These are phyloP conservation scores for Trametes maxima DNA, from an alignment of 768 basidiomycete species.

Conservation along the genomic window DNA sequence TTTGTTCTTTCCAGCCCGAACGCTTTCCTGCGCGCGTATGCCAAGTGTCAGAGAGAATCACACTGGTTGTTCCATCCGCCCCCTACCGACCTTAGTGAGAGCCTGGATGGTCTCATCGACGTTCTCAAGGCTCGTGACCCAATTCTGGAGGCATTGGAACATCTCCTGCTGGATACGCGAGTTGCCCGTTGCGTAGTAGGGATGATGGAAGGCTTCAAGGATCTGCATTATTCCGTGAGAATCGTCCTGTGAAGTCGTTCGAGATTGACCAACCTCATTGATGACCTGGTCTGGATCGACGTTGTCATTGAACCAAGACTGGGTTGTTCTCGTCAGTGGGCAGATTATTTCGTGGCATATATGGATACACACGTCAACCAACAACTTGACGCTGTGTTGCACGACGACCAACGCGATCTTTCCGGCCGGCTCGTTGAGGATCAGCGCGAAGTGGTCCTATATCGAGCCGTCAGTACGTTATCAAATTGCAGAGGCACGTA, in stretches of 20 bases:
- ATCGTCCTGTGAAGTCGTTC: not conserved
- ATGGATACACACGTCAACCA: constrained; percentile 47
- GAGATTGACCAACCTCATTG: constrained; percentile 36
- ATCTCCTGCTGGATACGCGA: constrained; percentile 61
- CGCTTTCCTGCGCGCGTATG: constrained; percentile 46
- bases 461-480: not conserved
- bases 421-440: constrained; percentile 75
- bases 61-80: not conserved
- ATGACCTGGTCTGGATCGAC: constrained; percentile 48
- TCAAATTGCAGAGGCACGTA: constrained; percentile 2
- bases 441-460: constrained; percentile 71
- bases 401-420: constrained; percentile 72
- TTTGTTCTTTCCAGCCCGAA: constrained; percentile 58
- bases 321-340: not conserved
- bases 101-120: constrained; percentile 46
- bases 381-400: constrained; percentile 57
- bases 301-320: constrained; percentile 55
- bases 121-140: constrained; percentile 54
- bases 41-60: not conserved
- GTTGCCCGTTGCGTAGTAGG: constrained; percentile 57
- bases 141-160: constrained; percentile 56
- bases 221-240: constrained; percentile 37
- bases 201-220: constrained; percentile 70
- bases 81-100: constrained; percentile 50
- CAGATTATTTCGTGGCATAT: not conserved